Base-by-base conservation (phyloP, 192 early-diverging fungal species). In the Mortierella alpina region DNA sequence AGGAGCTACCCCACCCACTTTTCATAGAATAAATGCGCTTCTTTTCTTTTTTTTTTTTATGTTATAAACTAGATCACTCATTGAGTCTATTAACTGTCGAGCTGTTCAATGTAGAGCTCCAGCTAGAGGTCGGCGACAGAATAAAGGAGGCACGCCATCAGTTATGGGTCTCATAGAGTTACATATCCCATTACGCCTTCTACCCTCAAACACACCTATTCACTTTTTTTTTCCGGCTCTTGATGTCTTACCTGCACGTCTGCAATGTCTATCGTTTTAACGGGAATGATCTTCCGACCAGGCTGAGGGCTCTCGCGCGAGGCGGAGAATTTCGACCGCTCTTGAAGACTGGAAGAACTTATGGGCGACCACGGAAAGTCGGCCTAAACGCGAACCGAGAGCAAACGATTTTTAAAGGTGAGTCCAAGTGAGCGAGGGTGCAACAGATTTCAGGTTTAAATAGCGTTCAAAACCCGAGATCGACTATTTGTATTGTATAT, bases 351-450 rank as follows among this genome's bases (percentile, higher is more conserved):
- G 4, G 63, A 10, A 15, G 48, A 50, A 39, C 64, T 67, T 5
- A 79, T 70, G 2, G 76, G 76, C 17, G 76, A 52, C 76, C 76
- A 79, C 7, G 63, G 68, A 49, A 79, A 79, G n/a, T 72, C 64
- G 5, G 49, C 39, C 76, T 79, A 15, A 39, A 45, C 1, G 48
- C 44, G 14, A 52, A 22, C 2, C 15, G 39, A 58, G 22, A 44
- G 39, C 2, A 39, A 17, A 13, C 40, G 17, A 13, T 40, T 51
- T 59, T 31, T 7, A 10, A 18, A 48, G 54, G 65, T 4, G 55
- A 56, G 17, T 9, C 18, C 7, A 41, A 39, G 4, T 18, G 9
- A 31, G 6, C 47, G 18, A 50, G 20, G 20, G 9, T 13, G 7
- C 22, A 13, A 46, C 14, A 10, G 5, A 22, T 40, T 22, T 23